A percentile compares a stretch with the other conserved stretches of the same genome.
Conservation (phyloP, 352 stramenopile species). For the Elongisporangium undulatum region DNA sequence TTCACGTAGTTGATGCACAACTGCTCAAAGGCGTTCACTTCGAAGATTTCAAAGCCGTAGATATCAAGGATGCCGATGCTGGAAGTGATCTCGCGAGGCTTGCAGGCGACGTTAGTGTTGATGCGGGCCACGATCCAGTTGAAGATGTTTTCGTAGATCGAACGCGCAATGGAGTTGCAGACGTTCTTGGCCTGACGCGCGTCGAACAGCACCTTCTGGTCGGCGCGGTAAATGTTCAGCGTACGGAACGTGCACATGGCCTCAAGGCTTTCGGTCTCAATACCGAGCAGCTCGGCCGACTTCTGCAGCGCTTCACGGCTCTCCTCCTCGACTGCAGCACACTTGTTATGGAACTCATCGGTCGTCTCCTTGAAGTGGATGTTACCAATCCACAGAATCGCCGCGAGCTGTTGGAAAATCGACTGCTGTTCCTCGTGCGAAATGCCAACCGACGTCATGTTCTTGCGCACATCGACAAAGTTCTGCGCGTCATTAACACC, state of each 20-base stretch:
- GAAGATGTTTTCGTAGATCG: conserved; percentile 89
- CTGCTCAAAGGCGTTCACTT: conserved; percentile 89
- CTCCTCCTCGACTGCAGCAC: conserved; percentile 56
- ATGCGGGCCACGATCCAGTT: conserved; percentile 84
- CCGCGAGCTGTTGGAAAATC: conserved; percentile 77
- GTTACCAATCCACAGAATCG: conserved; percentile 85
- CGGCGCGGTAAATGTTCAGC: conserved; percentile 74
- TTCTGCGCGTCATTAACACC: conserved; percentile 74
- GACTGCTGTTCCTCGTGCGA: conserved; percentile 57
- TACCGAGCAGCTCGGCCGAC: conserved; percentile 55
- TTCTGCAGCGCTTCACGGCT: conserved; percentile 49
- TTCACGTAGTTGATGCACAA: conserved; percentile 91
- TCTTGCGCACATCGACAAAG: conserved; percentile 49
- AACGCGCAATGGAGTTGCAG: conserved; percentile 80
- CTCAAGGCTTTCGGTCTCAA: conserved; percentile 59
- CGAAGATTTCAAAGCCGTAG: conserved; percentile 90
- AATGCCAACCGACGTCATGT: conserved; percentile 72
- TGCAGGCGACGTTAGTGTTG: conserved; percentile 80
- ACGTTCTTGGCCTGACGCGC: conserved; percentile 77
- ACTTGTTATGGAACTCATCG: conserved; percentile 73
- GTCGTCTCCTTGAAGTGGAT: conserved; percentile 73
- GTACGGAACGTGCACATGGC: conserved; percentile 73
- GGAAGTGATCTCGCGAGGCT: conserved; percentile 54
- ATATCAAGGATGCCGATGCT: conserved; percentile 89
- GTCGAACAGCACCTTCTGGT: conserved; percentile 76